Evolutionary conservation across 805 yeast genomes (phyloP), one percentile per base, ranked within the genome.

Genomic region (Komagataella populi): DNA sequence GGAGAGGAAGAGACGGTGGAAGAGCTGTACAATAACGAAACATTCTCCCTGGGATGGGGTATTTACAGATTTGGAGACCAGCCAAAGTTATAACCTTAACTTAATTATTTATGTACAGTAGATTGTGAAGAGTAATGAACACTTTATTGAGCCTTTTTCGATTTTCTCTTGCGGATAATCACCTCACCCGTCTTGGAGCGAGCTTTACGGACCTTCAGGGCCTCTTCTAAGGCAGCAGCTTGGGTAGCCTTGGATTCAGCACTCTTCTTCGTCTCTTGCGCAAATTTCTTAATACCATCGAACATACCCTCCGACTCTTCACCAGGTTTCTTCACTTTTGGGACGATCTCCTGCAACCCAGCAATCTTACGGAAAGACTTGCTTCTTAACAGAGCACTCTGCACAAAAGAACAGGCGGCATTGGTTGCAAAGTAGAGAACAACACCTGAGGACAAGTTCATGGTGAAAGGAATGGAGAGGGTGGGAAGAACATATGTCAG

Each of bases 371-470:
- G 78, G 60, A 86, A 77, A 51, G 66, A 57, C 50, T 74, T 67
- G 55, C 72, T 76, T 64, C 84, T 80, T 59, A 93, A 72, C 22
- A 84, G 59, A 49, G 77, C 62, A 8, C 91, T 78, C 70, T 91
- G 98, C 17, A 78, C 48, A 49, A 86, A 76, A 0, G 96, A 85
- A 59, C 78, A 79, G 12, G 80, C 56, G 52, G 96, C 87, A 63
- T 89, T 88, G 44, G 85, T 80, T 5, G 91, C 83, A 66, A 91
- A 87, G 64, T 90, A 93, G 49, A 88, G 72, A 55, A 90, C 83
- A 43, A 89, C 88, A 44, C 86, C 95, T 1, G 96, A 78, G 1
- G 96, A 83, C 61, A 91, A 75, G 50, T 82, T 76, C 84, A 85
- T 86, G 3, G 97, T 91, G 57, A 91, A 80, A n/a, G 90, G 81